A percentile compares a stretch with the other conserved stretches of the same genome.
Conservation (phyloP, 2,329 filamentous ascomycete species). For the Hypoxylon sp. region DNA sequence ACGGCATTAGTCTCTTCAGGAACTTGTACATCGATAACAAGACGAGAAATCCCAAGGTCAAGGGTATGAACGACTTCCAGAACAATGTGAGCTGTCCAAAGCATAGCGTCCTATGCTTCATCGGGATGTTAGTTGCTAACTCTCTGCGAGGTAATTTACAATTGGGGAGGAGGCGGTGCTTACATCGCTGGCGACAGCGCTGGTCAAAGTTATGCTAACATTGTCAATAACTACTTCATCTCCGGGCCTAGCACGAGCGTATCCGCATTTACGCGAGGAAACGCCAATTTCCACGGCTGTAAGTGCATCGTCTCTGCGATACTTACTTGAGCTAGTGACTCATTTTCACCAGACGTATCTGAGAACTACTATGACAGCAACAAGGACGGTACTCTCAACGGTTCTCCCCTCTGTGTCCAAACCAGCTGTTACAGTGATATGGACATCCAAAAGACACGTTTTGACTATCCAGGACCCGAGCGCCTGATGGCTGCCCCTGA, state of each 20-base stretch:
- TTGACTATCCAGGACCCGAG: slow-evolving; percentile 61
- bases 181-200: slow-evolving; percentile 68
- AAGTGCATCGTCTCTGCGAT: slow-evolving; percentile 29
- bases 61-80: slow-evolving; percentile 69
- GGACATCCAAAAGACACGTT: slow-evolving; percentile 58
- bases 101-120: not conserved
- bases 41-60: slow-evolving; percentile 70
- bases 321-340: not conserved
- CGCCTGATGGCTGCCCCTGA: slow-evolving; percentile 58
- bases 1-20: slow-evolving; percentile 65
- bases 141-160: slow-evolving; percentile 64
- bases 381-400: slow-evolving; percentile 65
- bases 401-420: slow-evolving; percentile 59
- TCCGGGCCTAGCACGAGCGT: slow-evolving; percentile 65
- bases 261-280: slow-evolving; percentile 69
- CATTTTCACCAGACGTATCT: slow-evolving; percentile 57
- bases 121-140: slow-evolving; percentile 50
- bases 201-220: slow-evolving; percentile 64
- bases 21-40: slow-evolving; percentile 72
- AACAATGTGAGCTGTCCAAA: slow-evolving; percentile 55
- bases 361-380: slow-evolving; percentile 68
- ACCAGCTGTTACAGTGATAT: slow-evolving; percentile 64
- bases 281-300: slow-evolving; percentile 66
- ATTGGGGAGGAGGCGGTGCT: slow-evolving; percentile 68
- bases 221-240: slow-evolving; percentile 71